A percentile compares a stretch with the other conserved stretches of the same genome.
Conservation (phyloP, 108 stramenopile genomes). For the Cylindrotheca closterium region DNA sequence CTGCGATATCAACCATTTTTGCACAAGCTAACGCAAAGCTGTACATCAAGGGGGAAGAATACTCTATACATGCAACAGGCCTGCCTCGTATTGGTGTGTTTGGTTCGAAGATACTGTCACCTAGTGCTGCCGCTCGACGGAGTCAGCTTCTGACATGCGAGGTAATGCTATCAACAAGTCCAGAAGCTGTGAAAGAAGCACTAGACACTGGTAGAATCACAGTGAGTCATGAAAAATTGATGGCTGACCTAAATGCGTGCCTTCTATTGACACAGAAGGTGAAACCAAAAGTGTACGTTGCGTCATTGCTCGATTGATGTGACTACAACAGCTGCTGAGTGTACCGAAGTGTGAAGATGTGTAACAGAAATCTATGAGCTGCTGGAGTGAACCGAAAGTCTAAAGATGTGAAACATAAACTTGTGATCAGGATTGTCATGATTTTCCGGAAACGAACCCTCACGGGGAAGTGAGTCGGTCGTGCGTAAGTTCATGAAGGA, state of each 20-base stretch:
- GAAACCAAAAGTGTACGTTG: constrained; percentile 1
- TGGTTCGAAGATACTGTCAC: background rate
- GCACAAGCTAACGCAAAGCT: background rate
- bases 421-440: too few relatives aligned
- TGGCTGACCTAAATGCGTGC: background rate
- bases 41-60: background rate
- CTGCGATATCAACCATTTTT: background rate
- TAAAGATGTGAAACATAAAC: too few relatives aligned
- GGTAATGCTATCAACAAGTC: background rate
- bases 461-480: too few relatives aligned
- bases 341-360: too few relatives aligned
- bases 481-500: too few relatives aligned
- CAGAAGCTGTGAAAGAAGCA: constrained; percentile 1
- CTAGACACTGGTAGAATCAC: background rate
- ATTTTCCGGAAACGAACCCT: too few relatives aligned
- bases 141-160: background rate
- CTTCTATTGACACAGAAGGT: background rate
- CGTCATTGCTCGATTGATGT: background rate
- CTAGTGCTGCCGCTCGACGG: background rate
- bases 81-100: constrained; percentile 1
- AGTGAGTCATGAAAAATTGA: background rate
- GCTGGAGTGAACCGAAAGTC: too few relatives aligned
- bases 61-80: too few relatives aligned
- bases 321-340: too few relatives aligned
- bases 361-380: too few relatives aligned